These are phyloP conservation scores for Coffea canephora DNA, from an alignment of 257 asterid genomes.

Conservation along the genomic window DNA sequence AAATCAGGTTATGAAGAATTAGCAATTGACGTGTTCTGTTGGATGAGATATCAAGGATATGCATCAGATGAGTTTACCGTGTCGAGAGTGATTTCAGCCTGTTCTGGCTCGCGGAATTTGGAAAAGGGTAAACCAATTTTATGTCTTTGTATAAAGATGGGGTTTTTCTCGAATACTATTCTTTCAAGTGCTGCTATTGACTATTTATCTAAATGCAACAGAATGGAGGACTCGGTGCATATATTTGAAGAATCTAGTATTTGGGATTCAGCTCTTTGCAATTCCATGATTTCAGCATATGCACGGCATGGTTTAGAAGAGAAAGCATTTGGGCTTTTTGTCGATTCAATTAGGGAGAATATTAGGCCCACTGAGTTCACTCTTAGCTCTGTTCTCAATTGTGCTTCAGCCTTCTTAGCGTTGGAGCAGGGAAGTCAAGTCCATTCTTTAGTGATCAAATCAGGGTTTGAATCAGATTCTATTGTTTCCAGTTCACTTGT, in stretches of 20 bases:
- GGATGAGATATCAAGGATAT: slow-evolving; percentile 45
- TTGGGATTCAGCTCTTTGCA: slow-evolving; percentile 48
- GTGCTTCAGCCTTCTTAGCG: slow-evolving; percentile 40
- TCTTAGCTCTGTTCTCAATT: slow-evolving; percentile 49
- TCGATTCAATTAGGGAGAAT: slow-evolving; percentile 34
- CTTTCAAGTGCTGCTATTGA: slow-evolving; percentile 72
- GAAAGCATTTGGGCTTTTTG: slow-evolving; percentile 46
- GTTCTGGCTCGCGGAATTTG: slow-evolving; percentile 52
- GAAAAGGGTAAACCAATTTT: slow-evolving; percentile 56
- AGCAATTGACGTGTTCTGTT: slow-evolving; percentile 36
- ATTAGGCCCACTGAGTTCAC: slow-evolving; percentile 62
- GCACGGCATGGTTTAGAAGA: slow-evolving; percentile 43
- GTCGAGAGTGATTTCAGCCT: slow-evolving; percentile 49
- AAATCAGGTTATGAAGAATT: slow-evolving; percentile 38
- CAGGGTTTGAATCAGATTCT: slow-evolving; percentile 53
- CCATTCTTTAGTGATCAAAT: slow-evolving; percentile 58
- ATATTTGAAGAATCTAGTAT: slow-evolving; percentile 39
- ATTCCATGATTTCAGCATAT: slow-evolving; percentile 67
- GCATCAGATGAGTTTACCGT: slow-evolving; percentile 51
- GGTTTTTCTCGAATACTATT: slow-evolving; percentile 46
- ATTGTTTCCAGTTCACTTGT: slow-evolving; percentile 61
- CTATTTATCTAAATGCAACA: slow-evolving; percentile 67
- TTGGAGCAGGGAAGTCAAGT: slow-evolving; percentile 54
- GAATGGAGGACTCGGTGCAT: slow-evolving; percentile 41
- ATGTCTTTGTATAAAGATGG: slow-evolving; percentile 56